Evolutionary conservation across 768 basidiomycete genomes (phyloP).

Genomic region (Kondoa subrosea): DNA sequence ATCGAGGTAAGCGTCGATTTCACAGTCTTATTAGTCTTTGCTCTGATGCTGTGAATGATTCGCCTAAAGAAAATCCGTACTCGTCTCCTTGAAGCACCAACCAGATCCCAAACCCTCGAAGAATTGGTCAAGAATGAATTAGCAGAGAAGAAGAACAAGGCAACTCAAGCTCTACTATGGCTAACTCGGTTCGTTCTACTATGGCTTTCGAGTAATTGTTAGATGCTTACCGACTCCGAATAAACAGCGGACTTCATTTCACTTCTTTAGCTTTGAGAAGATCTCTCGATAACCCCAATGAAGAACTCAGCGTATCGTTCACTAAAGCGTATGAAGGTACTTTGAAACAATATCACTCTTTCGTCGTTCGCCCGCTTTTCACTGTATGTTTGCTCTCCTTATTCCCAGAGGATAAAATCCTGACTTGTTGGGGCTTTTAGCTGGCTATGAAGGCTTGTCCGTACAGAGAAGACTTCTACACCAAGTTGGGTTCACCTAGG

Average conservation of each 20-base stretch:
- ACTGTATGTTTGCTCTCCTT: conserved; percentile 34
- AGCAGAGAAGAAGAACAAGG: conserved; percentile 70
- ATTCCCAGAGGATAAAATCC: neutral
- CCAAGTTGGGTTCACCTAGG: conserved; percentile 40
- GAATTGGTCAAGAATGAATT: conserved; percentile 59
- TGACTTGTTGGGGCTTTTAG: conserved; percentile 29
- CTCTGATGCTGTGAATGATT: neutral
- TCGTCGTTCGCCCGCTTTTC: conserved; percentile 47
- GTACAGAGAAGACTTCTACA: conserved; percentile 45
- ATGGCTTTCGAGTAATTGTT: neutral
- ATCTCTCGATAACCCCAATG: conserved; percentile 47
- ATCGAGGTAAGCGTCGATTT: conserved; percentile 53
- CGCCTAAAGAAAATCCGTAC: conserved; percentile 64
- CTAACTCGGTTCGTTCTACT: conserved; percentile 41
- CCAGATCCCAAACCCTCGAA: conserved; percentile 60
- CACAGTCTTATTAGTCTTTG: neutral
- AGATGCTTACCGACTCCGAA: neutral
- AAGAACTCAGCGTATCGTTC: conserved; percentile 60
- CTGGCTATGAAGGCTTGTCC: conserved; percentile 54
- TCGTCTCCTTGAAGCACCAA: conserved; percentile 53
- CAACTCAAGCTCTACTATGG: conserved; percentile 89
- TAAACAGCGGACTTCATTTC: conserved; percentile 60
- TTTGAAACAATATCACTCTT: conserved; percentile 69
- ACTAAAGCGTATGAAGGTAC: conserved; percentile 61
- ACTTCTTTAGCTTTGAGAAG: conserved; percentile 63